Evolutionary conservation across 345 rosid genomes (phyloP), one percentile per base, ranked within the genome.

Genomic region (Camelina laxa): DNA sequence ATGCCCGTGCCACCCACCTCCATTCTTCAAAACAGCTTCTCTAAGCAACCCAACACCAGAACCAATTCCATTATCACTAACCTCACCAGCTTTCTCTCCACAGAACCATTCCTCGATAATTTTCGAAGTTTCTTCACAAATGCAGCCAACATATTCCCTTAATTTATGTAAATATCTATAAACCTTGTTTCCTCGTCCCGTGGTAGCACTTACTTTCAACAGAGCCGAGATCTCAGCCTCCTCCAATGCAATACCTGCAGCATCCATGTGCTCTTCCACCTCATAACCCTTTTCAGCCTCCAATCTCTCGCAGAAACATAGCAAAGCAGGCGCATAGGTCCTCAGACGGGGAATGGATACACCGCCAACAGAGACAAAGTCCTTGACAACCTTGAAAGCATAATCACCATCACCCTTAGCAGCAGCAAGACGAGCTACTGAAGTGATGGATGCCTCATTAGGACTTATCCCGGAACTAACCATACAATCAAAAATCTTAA

Each of bases 1-100:
- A 38, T 80, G 65, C 45, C 98, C 98, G 71, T 94, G 97, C 97
- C 95, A 94, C 58, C 98, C 97, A 4, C 93, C 96, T 7, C 97
- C 96, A 66, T 91, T 94, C 81, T 73, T 89, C 61, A 69, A 54
- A 79, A 81, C 65, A 12, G 81, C 82, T 16, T 75, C 87, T 73
- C 80, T 82, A 78, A 84, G 79, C 33, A 77, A n/a, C 73, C 56
- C 72, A 60, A 8, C 65, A 17, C 81, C 86, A 50, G 68, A 62
- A 71, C 78, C 78, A 59, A 9, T 74, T 45, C 27, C 55, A 63
- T 36, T n/a, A 13, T 21, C 74, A 14, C 82, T 24, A 30, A 80
- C 72, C 60, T 80, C 85, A 51, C 77, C 67, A 24, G 80, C 82
- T 71, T 70, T 69, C 39, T 78, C 76, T 41, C 83, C 65, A 33